Evolutionary conservation across 768 basidiomycete genomes (phyloP).

Genomic region (Pulveroboletus frians): DNA sequence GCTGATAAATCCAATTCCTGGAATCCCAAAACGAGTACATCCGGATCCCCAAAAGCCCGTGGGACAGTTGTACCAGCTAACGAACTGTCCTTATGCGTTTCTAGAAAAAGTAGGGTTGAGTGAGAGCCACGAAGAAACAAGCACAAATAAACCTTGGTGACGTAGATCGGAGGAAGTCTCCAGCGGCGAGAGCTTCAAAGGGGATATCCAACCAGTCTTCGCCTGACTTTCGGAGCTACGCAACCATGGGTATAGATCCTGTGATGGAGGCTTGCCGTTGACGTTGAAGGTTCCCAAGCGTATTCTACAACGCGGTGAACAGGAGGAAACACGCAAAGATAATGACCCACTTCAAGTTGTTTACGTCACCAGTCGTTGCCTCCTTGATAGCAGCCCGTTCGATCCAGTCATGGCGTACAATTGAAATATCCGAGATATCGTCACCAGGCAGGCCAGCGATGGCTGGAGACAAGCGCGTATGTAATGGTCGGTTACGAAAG

Average conservation of each 20-base stretch:
- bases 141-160: constrained; percentile 17
- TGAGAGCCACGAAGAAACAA: not conserved
- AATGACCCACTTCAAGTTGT: constrained; percentile 20
- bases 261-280: constrained; percentile 69
- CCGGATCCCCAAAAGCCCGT: constrained; percentile 42
- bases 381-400: constrained; percentile 37
- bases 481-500: constrained; percentile 40
- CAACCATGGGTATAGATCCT: constrained; percentile 68
- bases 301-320: constrained; percentile 37
- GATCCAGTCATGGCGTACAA: constrained; percentile 65
- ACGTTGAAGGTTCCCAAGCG: constrained; percentile 83
- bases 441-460: constrained; percentile 60
- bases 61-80: constrained; percentile 7
- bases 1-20: constrained; percentile 79
- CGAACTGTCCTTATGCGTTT: not conserved
- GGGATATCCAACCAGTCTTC: constrained; percentile 29
- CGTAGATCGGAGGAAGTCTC: constrained; percentile 20
- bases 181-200: constrained; percentile 35
- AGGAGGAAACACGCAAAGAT: not conserved
- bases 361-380: constrained; percentile 18
- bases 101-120: constrained; percentile 4
- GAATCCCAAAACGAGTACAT: constrained; percentile 70
- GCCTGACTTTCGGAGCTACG: constrained; percentile 22
- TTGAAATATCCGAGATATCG: constrained; percentile 51
- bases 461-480: constrained; percentile 52